These are phyloP conservation scores for Theileria annulata DNA, from an alignment of 169 alveolate species.

Conservation along the genomic window DNA sequence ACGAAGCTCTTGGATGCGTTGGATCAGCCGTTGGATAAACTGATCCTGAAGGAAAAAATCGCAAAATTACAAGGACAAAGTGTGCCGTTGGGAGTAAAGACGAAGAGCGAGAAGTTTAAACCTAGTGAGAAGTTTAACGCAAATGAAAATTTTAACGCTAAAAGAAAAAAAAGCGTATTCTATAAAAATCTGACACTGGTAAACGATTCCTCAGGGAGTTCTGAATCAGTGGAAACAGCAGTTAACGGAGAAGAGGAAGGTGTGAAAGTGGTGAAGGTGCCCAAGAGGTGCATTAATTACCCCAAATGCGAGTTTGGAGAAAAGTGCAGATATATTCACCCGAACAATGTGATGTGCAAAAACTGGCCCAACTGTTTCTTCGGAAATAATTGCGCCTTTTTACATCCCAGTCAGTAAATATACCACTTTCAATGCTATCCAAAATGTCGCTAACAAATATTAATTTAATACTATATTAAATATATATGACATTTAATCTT, in stretches of 20 bases:
- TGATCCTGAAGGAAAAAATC: conserved; percentile 56
- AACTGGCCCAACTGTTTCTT: conserved; percentile 65
- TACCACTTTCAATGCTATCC: background rate
- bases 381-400: conserved; percentile 64
- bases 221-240: background rate
- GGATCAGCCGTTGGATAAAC: conserved; percentile 59
- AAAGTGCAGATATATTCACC: conserved; percentile 61
- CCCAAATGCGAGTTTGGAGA: conserved; percentile 61
- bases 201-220: conserved; percentile 6
- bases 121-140: too few relatives aligned
- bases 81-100: conserved; percentile 45
- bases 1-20: conserved; percentile 32
- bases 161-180: background rate
- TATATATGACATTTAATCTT: too few relatives aligned
- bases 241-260: background rate
- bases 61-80: conserved; percentile 46
- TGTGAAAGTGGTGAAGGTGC: conserved; percentile 21
- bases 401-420: conserved; percentile 38
- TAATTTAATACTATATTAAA: background rate
- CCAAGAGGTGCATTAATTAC: conserved; percentile 50
- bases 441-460: background rate
- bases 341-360: conserved; percentile 33
- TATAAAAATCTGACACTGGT: conserved; percentile 32
- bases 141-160: background rate
- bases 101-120: conserved; percentile 50